Conservation (phyloP, 768 basidiomycete genomes). For the Hemileccinum rubropunctum region DNA sequence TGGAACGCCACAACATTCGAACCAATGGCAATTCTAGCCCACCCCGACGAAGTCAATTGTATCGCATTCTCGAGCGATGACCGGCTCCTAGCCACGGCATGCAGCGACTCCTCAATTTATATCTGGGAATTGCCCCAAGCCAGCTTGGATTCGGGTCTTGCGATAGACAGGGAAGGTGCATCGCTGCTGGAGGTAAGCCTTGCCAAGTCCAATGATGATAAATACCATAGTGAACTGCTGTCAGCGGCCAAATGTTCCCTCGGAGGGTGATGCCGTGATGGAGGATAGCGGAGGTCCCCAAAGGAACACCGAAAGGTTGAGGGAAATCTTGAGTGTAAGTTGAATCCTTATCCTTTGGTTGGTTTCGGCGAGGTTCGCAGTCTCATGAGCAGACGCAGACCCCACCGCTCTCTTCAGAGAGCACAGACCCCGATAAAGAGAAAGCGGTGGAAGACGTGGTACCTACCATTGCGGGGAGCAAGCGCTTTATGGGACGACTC, state of each 20-base stretch:
- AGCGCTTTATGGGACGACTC: conserved; percentile 5
- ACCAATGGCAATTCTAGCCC: conserved; percentile 20
- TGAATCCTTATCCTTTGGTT: not conserved
- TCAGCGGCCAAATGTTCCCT: conserved; percentile 11
- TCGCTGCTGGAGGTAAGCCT: conserved; percentile 26
- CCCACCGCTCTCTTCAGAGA: conserved; percentile 1
- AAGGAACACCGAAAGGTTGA: conserved; percentile 10
- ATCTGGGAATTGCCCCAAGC: conserved; percentile 31
- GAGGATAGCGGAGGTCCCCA: conserved; percentile 1
- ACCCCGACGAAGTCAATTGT: conserved; percentile 28
- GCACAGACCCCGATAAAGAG: conserved; percentile 8
- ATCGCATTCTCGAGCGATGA: conserved; percentile 31
- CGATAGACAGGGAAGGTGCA: conserved; percentile 23
- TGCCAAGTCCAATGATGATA: not conserved
- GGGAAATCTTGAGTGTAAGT: conserved; percentile 18
- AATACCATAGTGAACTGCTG: conserved; percentile 4
- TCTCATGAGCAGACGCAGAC: conserved; percentile 8
- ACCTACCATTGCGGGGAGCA: conserved; percentile 7
- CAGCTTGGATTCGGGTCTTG: conserved; percentile 29
- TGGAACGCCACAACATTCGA: conserved; percentile 28
- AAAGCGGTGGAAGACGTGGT: not conserved
- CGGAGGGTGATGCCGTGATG: not conserved
- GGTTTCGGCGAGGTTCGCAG: conserved; percentile 5
- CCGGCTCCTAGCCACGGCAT: conserved; percentile 30
- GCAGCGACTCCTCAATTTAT: conserved; percentile 28